These are phyloP conservation scores for Schrenkiella parvula DNA, from an alignment of 345 rosid species.

Conservation along the genomic window DNA sequence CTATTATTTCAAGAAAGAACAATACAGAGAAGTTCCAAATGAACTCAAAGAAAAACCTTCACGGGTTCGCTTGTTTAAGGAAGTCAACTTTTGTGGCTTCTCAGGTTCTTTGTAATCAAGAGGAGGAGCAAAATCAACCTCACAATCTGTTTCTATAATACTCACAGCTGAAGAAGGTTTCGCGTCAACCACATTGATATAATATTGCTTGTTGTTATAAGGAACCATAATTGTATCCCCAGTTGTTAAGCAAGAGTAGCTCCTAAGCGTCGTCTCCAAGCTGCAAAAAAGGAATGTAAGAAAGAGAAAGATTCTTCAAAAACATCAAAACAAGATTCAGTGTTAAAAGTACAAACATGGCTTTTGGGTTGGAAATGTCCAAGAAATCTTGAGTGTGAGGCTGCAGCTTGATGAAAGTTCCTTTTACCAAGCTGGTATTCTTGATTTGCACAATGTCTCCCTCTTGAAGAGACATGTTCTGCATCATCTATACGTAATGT, in stretches of 20 bases:
- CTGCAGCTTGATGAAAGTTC: slow-evolving; percentile 60
- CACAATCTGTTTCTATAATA: slow-evolving; percentile 69
- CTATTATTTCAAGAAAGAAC: background rate
- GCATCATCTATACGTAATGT: slow-evolving; percentile 51
- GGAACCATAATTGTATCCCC: slow-evolving; percentile 68
- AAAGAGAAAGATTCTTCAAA: background rate
- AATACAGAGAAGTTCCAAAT: background rate
- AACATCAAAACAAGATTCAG: background rate
- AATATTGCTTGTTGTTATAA: slow-evolving; percentile 59
- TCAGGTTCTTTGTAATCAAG: slow-evolving; percentile 61
- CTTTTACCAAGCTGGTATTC: slow-evolving; percentile 50
- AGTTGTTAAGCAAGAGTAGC: slow-evolving; percentile 63
- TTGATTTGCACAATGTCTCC: slow-evolving; percentile 50
- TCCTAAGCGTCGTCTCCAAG: slow-evolving; percentile 65
- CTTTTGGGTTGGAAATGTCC: slow-evolving; percentile 67
- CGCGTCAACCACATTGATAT: slow-evolving; percentile 58
- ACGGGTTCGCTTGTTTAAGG: slow-evolving; percentile 30
- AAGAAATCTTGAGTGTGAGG: slow-evolving; percentile 63
- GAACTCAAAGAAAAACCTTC: slow-evolving; percentile 37
- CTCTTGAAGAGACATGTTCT: slow-evolving; percentile 63
- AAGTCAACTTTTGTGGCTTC: slow-evolving; percentile 33
- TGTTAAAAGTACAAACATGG: slow-evolving; percentile 43
- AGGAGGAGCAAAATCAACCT: slow-evolving; percentile 71
- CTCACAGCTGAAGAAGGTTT: slow-evolving; percentile 61
- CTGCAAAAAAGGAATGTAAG: slow-evolving; percentile 33